Conservation (phyloP, 164 flowering plant genomes). For the Akebia trifoliata region DNA sequence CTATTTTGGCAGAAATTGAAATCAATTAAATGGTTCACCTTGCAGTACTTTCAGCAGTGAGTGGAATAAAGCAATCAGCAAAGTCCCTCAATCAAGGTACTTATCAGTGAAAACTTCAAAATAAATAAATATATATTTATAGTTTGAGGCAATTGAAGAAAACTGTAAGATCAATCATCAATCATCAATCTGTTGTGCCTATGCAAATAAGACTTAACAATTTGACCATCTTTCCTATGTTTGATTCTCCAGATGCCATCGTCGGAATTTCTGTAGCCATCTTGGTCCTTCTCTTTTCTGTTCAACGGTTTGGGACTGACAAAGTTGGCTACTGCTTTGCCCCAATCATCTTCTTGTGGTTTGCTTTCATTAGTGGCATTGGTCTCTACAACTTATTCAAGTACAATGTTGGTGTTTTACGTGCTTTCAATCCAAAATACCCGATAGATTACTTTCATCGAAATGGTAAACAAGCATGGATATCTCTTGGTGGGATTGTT, state of each 20-base stretch:
- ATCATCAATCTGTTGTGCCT: not conserved
- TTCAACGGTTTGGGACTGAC: conserved; percentile 75
- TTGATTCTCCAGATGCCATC: conserved; percentile 39
- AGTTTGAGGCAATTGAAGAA: not conserved
- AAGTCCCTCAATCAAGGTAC: conserved; percentile 42
- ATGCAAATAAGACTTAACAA: not conserved
- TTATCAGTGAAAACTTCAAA: not conserved
- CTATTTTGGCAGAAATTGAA: not conserved
- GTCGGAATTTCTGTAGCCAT: conserved; percentile 61
- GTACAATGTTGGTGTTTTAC: conserved; percentile 39
- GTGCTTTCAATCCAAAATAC: conserved; percentile 64
- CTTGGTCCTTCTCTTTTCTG: conserved; percentile 48
- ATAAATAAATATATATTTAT: not conserved
- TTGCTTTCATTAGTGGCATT: conserved; percentile 44
- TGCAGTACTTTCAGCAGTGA: conserved; percentile 67
- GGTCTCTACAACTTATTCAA: conserved; percentile 71
- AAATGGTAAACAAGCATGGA: conserved; percentile 63
- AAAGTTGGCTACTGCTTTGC: conserved; percentile 74
- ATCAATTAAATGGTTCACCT: not conserved
- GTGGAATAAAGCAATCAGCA: conserved; percentile 40
- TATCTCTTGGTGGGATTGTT: conserved; percentile 81
- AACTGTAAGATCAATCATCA: too few species aligned
- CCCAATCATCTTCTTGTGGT: conserved; percentile 65
- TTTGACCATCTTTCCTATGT: not conserved
- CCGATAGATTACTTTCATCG: conserved; percentile 52